Evolutionary conservation across 2,329 filamentous ascomycete species (phyloP), one percentile per base, ranked within the genome.

Genomic region (Penicillium sp.): DNA sequence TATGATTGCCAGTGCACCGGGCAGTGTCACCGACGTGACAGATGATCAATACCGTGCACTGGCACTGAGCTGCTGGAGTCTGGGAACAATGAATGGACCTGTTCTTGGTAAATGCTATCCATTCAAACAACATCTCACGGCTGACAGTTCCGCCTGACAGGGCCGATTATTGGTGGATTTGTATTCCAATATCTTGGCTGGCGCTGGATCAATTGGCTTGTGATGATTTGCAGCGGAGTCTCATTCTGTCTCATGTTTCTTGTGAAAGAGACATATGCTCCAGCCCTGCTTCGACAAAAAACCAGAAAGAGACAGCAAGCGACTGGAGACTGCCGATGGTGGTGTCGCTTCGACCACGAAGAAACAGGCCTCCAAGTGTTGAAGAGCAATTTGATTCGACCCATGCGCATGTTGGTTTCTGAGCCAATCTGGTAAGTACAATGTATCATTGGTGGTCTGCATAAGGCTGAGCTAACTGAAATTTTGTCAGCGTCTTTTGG

Each of bases 181-280:
- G 53, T 67, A 1, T 65, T 55, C 27, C 55, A 66, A 34, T 62
- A 65, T 57, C 76, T 92, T 3, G 90, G 89, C 2, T 95, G 91
- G 91, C 77, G 90, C 29, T 94, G 90, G 89, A 86, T 85, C 14
- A 88, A 88, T 65, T 94, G 89, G 87, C 77, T 92, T 7, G 82
- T 88, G 10, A 72, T 91, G 61, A 91, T 92, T 51, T 79, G 88
- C 5, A 81, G 83, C 0, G 88, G 83, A 0, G 77, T 79, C 0
- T 83, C 82, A 0, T 82, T 85, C 51, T 52, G 81, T n/a, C 72
- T 84, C 57, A 81, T 90, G 62, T 67, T 77, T 3, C 77, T 80
- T 0, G 77, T 87, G 22, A 81, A 81, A 57, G 90, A 93, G 73
- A 91, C 89, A 0, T 92, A 92, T 61, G 82, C 84, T 1, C 89